phyloP scores from a whole-genome alignment of 768 basidiomycete genomes.

The Nevesoporus exiguus region DNA sequence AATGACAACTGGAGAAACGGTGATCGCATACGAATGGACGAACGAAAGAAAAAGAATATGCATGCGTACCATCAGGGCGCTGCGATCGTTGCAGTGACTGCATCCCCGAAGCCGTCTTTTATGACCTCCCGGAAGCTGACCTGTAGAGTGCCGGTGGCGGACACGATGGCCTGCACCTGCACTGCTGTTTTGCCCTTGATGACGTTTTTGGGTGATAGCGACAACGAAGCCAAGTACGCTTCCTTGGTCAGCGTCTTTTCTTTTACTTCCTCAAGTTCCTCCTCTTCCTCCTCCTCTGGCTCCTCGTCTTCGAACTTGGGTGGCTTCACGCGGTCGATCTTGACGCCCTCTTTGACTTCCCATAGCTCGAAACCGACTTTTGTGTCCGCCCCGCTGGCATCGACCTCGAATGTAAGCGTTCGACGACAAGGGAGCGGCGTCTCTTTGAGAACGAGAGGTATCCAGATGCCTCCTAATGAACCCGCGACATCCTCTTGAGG shows the following conservation, averaged over 20 bases:
- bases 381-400: constrained; percentile 36
- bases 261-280: constrained; percentile 63
- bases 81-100: constrained; percentile 28
- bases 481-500: constrained; percentile 42
- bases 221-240: constrained; percentile 39
- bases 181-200: constrained; percentile 49
- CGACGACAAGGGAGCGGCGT: constrained; percentile 70
- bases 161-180: constrained; percentile 41
- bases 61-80: constrained; percentile 17
- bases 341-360: constrained; percentile 70
- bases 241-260: constrained; percentile 59
- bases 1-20: constrained; percentile 2
- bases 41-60: not conserved
- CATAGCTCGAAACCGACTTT: constrained; percentile 67
- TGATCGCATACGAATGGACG: not conserved
- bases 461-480: constrained; percentile 57
- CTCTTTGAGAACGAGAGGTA: constrained; percentile 64
- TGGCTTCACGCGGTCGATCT: constrained; percentile 54
- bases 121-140: constrained; percentile 39
- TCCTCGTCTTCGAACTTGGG: constrained; percentile 44
- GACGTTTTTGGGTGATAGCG: constrained; percentile 36
- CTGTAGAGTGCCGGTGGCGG: constrained; percentile 33
- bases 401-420: constrained; percentile 55
- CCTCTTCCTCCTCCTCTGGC: constrained; percentile 44
- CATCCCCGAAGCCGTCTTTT: constrained; percentile 33